Conservation (phyloP, 306 rosid genomes). For the Casuarina cunninghamiana region DNA sequence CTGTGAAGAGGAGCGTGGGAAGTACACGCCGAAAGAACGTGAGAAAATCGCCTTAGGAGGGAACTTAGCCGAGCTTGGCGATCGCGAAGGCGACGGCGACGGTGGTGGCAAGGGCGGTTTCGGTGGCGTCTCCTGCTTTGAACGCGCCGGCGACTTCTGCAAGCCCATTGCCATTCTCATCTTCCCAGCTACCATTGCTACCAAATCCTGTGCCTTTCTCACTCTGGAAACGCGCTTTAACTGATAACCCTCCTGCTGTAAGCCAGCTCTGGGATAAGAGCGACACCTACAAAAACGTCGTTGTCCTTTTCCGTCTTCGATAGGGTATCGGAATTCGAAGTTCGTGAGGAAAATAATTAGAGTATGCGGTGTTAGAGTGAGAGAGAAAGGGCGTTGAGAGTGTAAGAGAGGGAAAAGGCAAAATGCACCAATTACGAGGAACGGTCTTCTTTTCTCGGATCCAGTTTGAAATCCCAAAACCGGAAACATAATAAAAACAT, state of each 20-base stretch:
- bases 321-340: constrained; percentile 8
- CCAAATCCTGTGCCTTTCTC: background rate
- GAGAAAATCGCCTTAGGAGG: constrained; percentile 79
- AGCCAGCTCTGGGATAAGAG: constrained; percentile 23
- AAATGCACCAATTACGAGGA: constrained; percentile 65
- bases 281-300: constrained; percentile 45
- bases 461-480: constrained; percentile 7
- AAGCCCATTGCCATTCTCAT: constrained; percentile 86
- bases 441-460: constrained; percentile 70
- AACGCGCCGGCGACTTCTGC: constrained; percentile 61
- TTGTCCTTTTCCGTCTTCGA: constrained; percentile 27
- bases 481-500: background rate
- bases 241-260: too few relatives aligned
- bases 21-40: constrained; percentile 80
- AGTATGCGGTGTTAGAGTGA: background rate
- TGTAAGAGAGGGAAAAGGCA: background rate
- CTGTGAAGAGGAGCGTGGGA: constrained; percentile 94
- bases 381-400: constrained; percentile 2
- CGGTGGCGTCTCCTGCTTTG: constrained; percentile 50
- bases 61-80: constrained; percentile 49
- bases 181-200: constrained; percentile 86
- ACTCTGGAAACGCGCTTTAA: constrained; percentile 26
- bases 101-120: constrained; percentile 54
- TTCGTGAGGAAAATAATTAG: background rate
- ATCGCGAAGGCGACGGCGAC: constrained; percentile 55